Base-by-base conservation (phyloP, 176 grass and related monocot genomes). In the Rhynchospora pubera region DNA sequence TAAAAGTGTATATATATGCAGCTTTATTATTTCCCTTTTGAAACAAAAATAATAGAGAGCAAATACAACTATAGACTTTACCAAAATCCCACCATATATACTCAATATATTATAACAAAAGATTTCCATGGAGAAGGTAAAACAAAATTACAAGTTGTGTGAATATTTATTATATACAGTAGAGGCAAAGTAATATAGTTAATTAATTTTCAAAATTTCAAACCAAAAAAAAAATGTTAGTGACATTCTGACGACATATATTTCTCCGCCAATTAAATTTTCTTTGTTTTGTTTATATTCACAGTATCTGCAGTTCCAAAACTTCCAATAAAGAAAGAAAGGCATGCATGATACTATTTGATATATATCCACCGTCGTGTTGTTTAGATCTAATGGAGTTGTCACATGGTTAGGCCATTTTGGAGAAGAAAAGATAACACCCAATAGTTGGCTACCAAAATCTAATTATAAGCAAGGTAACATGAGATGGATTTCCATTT, bases 381-480 rank as follows among this genome's bases (percentile, higher is more conserved):
- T 18, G 12, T 43, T 80, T 62, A 44, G 78, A 80, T 80, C 78
- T 79, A 39, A 53, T 80, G 47, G 28, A 80, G 3, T 22, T 39
- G 22, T 48, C 79, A 82, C 79, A 82, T 82, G 79, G 79, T 47
- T 82, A 65, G 79, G 79, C 44, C 79, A 64, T 81, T 81, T 66
- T 64, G 60, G 19, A 81, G 28, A 32, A 67, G 15, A 65, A 65
- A 82, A 52, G 45, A 5, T 43, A 65, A 10, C 24, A n/a, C 22
- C 60, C 60, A 82, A 82, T 51, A 53, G 59, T 66, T 82, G 79
- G 79, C 79, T 53, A 53, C 79, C 59, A 82, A 82, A 82, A 65
- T 82, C 45, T 82, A 65, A 63, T 77, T 56, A 77, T 82, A 67
- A 67, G 43, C 61, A 67, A 66, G 62, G 79, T 82, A 65, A 82